A percentile compares a stretch with the other conserved stretches of the same genome.
phyloP scores from a whole-genome alignment of 305 asterid genomes.

The Vinca major region DNA sequence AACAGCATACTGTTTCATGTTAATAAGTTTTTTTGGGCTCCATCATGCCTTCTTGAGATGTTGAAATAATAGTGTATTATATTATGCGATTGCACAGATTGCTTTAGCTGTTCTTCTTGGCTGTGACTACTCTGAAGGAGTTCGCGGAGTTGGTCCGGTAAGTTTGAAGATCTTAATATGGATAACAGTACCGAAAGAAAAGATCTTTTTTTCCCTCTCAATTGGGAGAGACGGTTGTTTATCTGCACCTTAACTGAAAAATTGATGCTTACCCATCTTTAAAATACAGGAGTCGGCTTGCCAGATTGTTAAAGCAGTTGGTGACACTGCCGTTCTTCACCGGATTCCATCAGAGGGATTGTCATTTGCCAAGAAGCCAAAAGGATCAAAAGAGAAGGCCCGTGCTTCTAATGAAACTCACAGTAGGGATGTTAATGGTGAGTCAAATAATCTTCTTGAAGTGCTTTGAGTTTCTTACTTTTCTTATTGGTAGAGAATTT shows the following conservation, averaged over 20 bases:
- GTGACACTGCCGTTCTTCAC: conserved; percentile 60
- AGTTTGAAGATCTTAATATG: conserved; percentile 16
- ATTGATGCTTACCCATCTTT: conserved; percentile 10
- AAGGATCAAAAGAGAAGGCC: conserved; percentile 36
- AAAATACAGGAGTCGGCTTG: conserved; percentile 67
- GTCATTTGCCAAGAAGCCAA: conserved; percentile 44
- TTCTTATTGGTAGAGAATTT: neutral
- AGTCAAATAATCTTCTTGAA: conserved; percentile 10
- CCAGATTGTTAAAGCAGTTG: conserved; percentile 64
- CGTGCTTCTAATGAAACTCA: conserved; percentile 19
- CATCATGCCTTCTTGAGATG: conserved; percentile 5
- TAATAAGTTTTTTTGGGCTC: neutral
- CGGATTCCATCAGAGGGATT: conserved; percentile 59
- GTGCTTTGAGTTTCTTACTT: neutral
- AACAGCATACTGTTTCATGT: too few relatives aligned
- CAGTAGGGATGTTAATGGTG: conserved; percentile 33
- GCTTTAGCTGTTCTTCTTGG: conserved; percentile 85
- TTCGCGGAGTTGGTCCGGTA: conserved; percentile 86
- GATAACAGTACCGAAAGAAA: neutral
- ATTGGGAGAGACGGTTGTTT: neutral
- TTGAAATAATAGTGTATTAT: conserved; percentile 2
- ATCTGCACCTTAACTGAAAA: neutral
- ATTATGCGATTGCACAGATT: conserved; percentile 36
- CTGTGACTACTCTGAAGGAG: conserved; percentile 71
- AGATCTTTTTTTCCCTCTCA: neutral